A percentile compares a stretch with the other conserved stretches of the same genome.
Conservation (phyloP, 352 stramenopile genomes). For the Peronospora tabacina region DNA sequence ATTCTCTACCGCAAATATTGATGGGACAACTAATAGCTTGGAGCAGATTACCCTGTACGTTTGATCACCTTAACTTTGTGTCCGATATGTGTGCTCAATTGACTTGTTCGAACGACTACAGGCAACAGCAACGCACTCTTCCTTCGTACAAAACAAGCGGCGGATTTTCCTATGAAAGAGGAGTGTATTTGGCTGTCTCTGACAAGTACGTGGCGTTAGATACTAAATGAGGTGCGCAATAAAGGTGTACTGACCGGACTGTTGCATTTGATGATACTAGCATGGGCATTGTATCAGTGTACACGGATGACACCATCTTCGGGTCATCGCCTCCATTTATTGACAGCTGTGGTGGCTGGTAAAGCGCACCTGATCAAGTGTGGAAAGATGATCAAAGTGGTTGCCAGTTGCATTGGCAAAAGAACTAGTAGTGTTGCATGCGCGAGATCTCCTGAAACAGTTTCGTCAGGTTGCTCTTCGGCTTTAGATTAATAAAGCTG, state of each 20-base stretch:
- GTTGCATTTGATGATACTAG: conserved; percentile 18
- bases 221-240: background rate
- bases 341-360: conserved; percentile 6
- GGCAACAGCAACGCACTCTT: conserved; percentile 17
- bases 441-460: conserved; percentile 65
- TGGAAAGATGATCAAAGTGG: conserved; percentile 6
- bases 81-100: background rate
- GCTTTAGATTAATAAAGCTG: conserved; percentile 43
- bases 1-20: conserved; percentile 34
- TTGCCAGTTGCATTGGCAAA: background rate
- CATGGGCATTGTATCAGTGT: conserved; percentile 47
- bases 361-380: conserved; percentile 8
- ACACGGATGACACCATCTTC: conserved; percentile 29
- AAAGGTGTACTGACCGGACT: conserved; percentile 6
- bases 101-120: conserved; percentile 1
- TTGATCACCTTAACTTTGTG: background rate
- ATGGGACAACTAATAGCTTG: conserved; percentile 18
- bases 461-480: conserved; percentile 38
- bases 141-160: conserved; percentile 68
- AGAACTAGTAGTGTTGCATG: conserved; percentile 27
- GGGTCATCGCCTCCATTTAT: conserved; percentile 17
- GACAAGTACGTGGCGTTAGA: conserved; percentile 47
- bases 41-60: conserved; percentile 36
- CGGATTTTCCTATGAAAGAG: conserved; percentile 50
- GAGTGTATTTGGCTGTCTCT: conserved; percentile 49